These are phyloP conservation scores for Austropuccinia psidii DNA, from an alignment of 1,284 basidiomycete species.

Conservation along the genomic window DNA sequence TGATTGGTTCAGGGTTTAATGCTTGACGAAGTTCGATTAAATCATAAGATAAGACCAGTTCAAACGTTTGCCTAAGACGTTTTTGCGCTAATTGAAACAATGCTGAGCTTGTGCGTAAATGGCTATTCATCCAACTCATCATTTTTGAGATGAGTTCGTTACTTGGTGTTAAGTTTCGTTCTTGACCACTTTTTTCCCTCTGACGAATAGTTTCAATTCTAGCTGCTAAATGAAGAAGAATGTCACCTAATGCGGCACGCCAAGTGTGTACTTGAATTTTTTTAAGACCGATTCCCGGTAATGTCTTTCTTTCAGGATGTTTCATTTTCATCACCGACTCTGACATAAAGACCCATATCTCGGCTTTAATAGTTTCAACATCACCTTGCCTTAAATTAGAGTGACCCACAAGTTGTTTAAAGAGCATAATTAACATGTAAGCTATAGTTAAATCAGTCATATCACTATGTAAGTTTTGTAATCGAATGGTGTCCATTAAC, in stretches of 20 bases:
- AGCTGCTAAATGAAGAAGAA: constrained; percentile 61
- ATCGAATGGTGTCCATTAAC: constrained; percentile 68
- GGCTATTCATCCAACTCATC: constrained; percentile 38
- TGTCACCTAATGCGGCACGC: constrained; percentile 55
- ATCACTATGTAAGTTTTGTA: constrained; percentile 63
- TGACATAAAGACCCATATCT: constrained; percentile 67
- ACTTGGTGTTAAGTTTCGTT: constrained; percentile 48
- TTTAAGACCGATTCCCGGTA: constrained; percentile 40
- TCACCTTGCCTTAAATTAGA: constrained; percentile 44
- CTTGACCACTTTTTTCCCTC: constrained; percentile 6
- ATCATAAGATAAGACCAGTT: background rate
- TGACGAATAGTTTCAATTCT: constrained; percentile 54
- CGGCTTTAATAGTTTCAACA: constrained; percentile 60
- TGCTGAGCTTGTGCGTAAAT: constrained; percentile 37
- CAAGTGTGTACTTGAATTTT: constrained; percentile 52
- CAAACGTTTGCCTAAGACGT: background rate
- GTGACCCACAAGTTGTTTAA: constrained; percentile 59
- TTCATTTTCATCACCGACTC: constrained; percentile 51
- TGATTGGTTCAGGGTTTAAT: too few species aligned
- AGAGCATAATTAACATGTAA: constrained; percentile 72
- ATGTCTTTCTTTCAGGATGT: too few species aligned
- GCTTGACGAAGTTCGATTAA: background rate
- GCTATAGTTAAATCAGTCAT: constrained; percentile 66
- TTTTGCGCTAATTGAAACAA: constrained; percentile 7
- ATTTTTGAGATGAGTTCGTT: constrained; percentile 37